These are phyloP conservation scores for Blepharisma stoltei DNA, from an alignment of 73 alveolate genomes.

Conservation along the genomic window DNA sequence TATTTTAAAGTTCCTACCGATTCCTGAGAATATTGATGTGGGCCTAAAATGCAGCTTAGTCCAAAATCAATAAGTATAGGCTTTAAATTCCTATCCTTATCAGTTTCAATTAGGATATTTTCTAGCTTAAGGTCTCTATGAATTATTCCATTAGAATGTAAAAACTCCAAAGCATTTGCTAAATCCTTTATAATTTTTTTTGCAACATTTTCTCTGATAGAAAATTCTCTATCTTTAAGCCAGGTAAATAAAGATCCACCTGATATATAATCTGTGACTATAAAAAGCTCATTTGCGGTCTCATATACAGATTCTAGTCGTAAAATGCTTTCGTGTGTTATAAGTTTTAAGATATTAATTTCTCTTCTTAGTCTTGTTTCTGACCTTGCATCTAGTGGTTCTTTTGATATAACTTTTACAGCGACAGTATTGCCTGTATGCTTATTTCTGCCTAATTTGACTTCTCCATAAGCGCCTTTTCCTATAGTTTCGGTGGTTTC, in stretches of 20 bases:
- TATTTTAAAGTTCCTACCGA: conserved; percentile 40
- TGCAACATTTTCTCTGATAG: conserved; percentile 62
- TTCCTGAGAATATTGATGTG: conserved; percentile 32
- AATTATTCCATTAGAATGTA: conserved; percentile 65
- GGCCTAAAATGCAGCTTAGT: conserved; percentile 37
- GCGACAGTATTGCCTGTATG: conserved; percentile 37
- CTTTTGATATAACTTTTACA: conserved; percentile 42
- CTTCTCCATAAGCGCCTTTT: conserved; percentile 29
- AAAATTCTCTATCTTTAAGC: conserved; percentile 12
- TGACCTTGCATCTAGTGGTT: conserved; percentile 15
- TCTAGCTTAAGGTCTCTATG: conserved; percentile 92
- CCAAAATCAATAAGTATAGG: conserved; percentile 30
- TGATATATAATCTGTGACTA: conserved; percentile 75
- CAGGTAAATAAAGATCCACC: conserved; percentile 50
- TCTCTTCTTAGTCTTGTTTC: conserved; percentile 48
- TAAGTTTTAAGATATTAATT: conserved; percentile 80
- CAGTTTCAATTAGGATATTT: conserved; percentile 67
- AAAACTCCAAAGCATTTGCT: conserved; percentile 70
- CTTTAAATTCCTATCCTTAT: neutral
- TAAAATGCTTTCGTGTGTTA: conserved; percentile 85
- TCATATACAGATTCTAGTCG: conserved; percentile 76
- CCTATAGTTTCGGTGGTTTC: conserved; percentile 43
- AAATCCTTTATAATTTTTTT: conserved; percentile 61
- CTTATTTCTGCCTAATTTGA: conserved; percentile 1
- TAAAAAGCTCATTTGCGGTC: conserved; percentile 62